Base-by-base conservation (phyloP, 352 stramenopile genomes). In the Saprolegnia parasitica region DNA sequence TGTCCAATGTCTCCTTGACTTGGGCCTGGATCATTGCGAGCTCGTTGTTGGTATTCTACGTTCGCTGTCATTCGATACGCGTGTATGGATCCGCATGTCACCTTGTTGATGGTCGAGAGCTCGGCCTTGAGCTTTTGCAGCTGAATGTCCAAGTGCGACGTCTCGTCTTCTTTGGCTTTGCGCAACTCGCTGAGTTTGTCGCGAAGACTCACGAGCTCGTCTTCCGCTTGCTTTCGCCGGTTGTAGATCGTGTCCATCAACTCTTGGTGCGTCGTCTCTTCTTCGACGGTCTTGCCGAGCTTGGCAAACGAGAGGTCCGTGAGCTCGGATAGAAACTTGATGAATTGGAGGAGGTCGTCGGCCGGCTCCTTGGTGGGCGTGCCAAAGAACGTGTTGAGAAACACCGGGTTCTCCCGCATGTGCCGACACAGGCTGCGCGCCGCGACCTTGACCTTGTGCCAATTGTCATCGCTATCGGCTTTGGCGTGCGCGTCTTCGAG, bases 221-320 rank as follows among this genome's bases (percentile, higher is more conserved):
- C 87, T 54, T 93, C 84, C 0, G 86, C 86, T 65, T 93, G 86
- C 55, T 93, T 88, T 74, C 91, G 83, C 32, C 87, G 85, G 50
- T 74, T 84, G 72, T 90, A 84, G 10, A 87, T 83, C 54, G 87
- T 76, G 13, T 83, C 76, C 79, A 95, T 84, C 39, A 91, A 72
- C 68, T 94, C 83, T 45, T 85, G 88, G 71, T 93, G 89, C 42
- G 87, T 88, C 67, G 88, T 88, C 56, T 87, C 83, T 58, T 96
- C 88, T 64, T 96, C 88, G 10, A 95, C 76, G 8, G 86, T 93
- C 68, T 91, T 95, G 56, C 90, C 84, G 32, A 95, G 75, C 56
- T 90, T 79, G 3, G 73, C 74, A 58, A 89, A 89, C 9, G 81
- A 90, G 16, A 93, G 72, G 56, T 90, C 85, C n/a, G 82, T 91